Conservation (phyloP, 306 rosid species). For the Prunus campanulata region DNA sequence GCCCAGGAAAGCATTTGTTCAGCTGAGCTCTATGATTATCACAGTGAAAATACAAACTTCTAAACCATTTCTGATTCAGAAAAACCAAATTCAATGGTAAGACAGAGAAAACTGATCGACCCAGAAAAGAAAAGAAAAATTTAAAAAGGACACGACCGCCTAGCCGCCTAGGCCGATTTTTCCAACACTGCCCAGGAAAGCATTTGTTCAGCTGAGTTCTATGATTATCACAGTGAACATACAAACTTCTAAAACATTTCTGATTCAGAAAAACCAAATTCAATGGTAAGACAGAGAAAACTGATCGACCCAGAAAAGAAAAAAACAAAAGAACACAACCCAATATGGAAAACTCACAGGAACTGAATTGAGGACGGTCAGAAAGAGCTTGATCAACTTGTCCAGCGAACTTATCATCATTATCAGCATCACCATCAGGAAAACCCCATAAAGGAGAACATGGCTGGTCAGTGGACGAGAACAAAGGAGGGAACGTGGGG, state of each 20-base stretch:
- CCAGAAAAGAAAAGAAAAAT: not conserved
- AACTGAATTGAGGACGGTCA: slow-evolving; percentile 35
- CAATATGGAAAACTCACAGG: slow-evolving; percentile 48
- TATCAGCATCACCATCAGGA: too few relatives aligned
- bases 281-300: not conserved
- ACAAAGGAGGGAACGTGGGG: too few relatives aligned
- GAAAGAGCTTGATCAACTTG: not conserved
- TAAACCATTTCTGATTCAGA: not conserved
- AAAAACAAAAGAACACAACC: not conserved
- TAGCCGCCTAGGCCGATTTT: too few relatives aligned
- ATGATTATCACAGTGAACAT: not conserved
- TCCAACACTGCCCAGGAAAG: not conserved
- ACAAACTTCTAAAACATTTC: not conserved
- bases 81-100: slow-evolving; percentile 2
- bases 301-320: not conserved
- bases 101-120: not conserved
- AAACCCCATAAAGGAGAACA: too few relatives aligned
- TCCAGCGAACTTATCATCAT: too few relatives aligned
- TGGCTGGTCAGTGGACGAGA: too few relatives aligned
- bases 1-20: not conserved
- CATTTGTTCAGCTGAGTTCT: not conserved
- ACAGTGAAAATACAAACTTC: not conserved
- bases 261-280: not conserved
- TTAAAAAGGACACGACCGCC: too few relatives aligned
- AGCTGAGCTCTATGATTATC: not conserved